Percentiles rank a stretch among this genome's conserved stretches.
phyloP scores from a whole-genome alignment of 495 filamentous ascomycete genomes.

The Pyrenopolyporus hunteri region DNA sequence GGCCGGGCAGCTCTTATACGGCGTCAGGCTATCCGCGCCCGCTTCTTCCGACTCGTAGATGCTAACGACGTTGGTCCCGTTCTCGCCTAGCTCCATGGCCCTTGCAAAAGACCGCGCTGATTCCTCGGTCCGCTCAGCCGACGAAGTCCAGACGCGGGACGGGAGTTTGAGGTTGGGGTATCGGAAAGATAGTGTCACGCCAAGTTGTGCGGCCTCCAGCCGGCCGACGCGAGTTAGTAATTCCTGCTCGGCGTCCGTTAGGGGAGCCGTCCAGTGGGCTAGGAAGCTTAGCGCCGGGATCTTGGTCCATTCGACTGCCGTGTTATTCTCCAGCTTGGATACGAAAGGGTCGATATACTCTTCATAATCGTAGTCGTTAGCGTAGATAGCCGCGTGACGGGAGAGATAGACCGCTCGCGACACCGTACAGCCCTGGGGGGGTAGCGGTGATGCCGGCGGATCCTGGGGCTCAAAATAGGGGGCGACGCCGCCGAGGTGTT shows the following conservation, averaged over 20 bases:
- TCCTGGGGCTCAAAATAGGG: constrained; percentile 58
- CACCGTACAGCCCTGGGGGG: constrained; percentile 51
- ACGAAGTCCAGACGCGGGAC: constrained; percentile 54
- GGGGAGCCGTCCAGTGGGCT: constrained; percentile 47
- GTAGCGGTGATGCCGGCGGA: constrained; percentile 45
- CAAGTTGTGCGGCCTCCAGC: constrained; percentile 51
- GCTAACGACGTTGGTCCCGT: constrained; percentile 48
- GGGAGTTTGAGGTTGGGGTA: constrained; percentile 52
- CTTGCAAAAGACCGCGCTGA: constrained; percentile 51
- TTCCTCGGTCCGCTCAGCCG: constrained; percentile 54
- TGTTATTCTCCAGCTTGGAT: constrained; percentile 51
- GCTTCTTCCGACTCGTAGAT: constrained; percentile 47
- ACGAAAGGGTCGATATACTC: constrained; percentile 55
- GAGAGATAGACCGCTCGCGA: constrained; percentile 51
- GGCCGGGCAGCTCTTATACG: constrained; percentile 55
- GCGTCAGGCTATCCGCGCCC: constrained; percentile 55
- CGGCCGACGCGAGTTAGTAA: constrained; percentile 52
- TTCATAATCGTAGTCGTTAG: constrained; percentile 57
- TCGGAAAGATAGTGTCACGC: constrained; percentile 49
- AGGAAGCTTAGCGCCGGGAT: constrained; percentile 50
- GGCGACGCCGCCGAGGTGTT: constrained; percentile 55
- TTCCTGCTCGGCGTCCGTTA: constrained; percentile 52
- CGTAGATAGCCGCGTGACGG: constrained; percentile 57
- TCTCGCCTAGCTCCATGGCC: constrained; percentile 50
- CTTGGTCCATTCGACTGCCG: constrained; percentile 45